Conservation (phyloP, 106 monocot species). For the Dendrobium catenatum region DNA sequence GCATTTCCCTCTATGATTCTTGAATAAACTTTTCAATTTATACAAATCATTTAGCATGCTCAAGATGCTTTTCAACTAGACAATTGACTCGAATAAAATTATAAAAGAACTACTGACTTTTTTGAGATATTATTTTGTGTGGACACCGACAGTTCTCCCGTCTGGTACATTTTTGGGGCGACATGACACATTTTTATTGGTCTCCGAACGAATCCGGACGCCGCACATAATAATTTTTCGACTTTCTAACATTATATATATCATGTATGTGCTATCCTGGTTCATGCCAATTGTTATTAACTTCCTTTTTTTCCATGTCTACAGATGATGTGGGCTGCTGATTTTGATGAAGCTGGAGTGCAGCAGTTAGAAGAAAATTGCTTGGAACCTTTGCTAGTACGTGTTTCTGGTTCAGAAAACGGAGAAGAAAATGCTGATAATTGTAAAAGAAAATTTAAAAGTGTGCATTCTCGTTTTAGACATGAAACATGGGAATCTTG, state of each 20-base stretch:
- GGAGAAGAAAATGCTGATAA: constrained; percentile 18
- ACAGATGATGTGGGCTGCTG: constrained; percentile 99
- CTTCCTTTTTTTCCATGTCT: constrained; percentile 8
- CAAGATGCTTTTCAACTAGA: background rate
- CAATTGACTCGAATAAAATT: background rate
- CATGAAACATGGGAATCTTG: constrained; percentile 12
- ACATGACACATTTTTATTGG: no score
- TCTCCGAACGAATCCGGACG: no score
- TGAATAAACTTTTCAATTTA: background rate
- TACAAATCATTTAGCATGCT: background rate
- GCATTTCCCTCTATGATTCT: background rate
- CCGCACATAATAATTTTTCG: no score
- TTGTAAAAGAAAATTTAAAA: constrained; percentile 21
- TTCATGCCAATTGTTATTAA: background rate
- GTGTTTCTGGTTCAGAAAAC: constrained; percentile 18
- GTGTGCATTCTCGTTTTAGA: constrained; percentile 10
- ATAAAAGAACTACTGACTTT: background rate
- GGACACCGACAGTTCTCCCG: no score
- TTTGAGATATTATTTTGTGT: no score
- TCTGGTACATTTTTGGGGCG: no score
- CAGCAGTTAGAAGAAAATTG: constrained; percentile 64
- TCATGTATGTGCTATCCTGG: background rate
- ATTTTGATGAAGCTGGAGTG: constrained; percentile 78
- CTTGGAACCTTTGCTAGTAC: constrained; percentile 55
- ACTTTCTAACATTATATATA: background rate